Evolutionary conservation across 805 yeast species (phyloP).

Genomic region (Limtongia smithiae): DNA sequence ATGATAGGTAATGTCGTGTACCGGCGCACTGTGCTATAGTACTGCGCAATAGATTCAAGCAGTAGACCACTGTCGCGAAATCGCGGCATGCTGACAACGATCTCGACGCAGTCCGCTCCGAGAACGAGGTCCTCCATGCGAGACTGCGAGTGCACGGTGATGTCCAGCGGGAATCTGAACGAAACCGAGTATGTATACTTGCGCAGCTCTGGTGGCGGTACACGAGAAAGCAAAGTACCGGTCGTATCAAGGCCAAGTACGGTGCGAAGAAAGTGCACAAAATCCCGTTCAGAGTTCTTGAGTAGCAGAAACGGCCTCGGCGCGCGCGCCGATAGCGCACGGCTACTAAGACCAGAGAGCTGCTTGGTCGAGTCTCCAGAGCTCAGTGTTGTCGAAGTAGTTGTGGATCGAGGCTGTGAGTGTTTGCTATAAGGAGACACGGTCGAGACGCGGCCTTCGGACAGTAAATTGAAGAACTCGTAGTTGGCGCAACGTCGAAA

Average conservation of each 20-base stretch:
- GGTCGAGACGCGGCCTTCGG: too few relatives aligned
- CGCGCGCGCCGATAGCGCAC: neutral
- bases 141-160: too few relatives aligned
- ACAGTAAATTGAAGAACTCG: conserved; percentile 21
- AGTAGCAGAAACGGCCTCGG: conserved; percentile 5
- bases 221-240: neutral
- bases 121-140: conserved; percentile 52
- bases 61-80: conserved; percentile 47
- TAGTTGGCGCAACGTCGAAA: conserved; percentile 47
- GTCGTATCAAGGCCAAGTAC: conserved; percentile 5
- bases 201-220: conserved; percentile 11
- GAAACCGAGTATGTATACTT: conserved; percentile 20
- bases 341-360: too few relatives aligned
- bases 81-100: conserved; percentile 60
- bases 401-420: too few relatives aligned
- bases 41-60: conserved; percentile 60
- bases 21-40: conserved; percentile 64
- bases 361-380: too few relatives aligned
- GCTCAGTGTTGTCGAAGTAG: too few relatives aligned
- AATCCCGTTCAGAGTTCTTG: conserved; percentile 12
- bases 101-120: conserved; percentile 80
- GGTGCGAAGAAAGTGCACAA: conserved; percentile 5
- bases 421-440: too few relatives aligned
- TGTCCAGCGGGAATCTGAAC: conserved; percentile 54
- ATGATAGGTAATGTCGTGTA: conserved; percentile 68